Base-by-base conservation (phyloP, 2,329 filamentous ascomycete species). In the Ophidiomyces ophidiicola region DNA sequence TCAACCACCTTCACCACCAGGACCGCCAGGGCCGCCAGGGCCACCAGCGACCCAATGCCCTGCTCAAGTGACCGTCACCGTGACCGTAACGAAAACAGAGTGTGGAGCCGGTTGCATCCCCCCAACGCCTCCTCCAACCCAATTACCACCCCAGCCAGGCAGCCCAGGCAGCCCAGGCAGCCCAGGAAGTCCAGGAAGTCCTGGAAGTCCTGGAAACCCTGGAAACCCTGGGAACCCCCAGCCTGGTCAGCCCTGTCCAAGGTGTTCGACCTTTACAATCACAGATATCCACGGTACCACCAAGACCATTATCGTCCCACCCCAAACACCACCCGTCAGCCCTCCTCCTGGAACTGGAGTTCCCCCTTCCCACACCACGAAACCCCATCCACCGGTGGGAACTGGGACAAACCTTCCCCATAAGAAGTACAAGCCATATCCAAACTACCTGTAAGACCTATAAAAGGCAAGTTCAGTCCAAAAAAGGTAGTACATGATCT, bases 191-290 rank as follows among this genome's bases (percentile, higher is more conserved):
- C 42, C 42, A 14, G 32, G 39, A 21, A 36, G 43, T 1, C 35
- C 35, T 11, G 36, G 38, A 36, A 28, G 7, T 3, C 30, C 36
- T 6, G 18, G 18, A 14, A 24, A 35, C 11, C 31, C 38, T 18
- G 32, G 24, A 25, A 35, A 41, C 25, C 42, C 42, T 19, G 32
- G 39, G 17, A 36, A 43, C 1, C 35, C 35, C 10, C 21, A 21
- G 23, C 2, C n/a, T n/a, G n/a, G n/a, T n/a, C 33, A 39, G 11
- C 36, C 35, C 25, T 54, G 52, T 41, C 24, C 47, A 20, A 33
- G 34, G 17, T 54, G 52, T 45, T 42, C 52, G 38, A 55, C 52
- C 17, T 46, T 51, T 32, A 55, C 53, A 15, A 51, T 50, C 34
- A 51, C 48, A 23, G 48, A 54, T 35, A 46, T 48, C 11, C 36